Evolutionary conservation across 371 early-diverging fungal genomes (phyloP), one percentile per base, ranked within the genome.

Genomic region (Mortierella sp.): DNA sequence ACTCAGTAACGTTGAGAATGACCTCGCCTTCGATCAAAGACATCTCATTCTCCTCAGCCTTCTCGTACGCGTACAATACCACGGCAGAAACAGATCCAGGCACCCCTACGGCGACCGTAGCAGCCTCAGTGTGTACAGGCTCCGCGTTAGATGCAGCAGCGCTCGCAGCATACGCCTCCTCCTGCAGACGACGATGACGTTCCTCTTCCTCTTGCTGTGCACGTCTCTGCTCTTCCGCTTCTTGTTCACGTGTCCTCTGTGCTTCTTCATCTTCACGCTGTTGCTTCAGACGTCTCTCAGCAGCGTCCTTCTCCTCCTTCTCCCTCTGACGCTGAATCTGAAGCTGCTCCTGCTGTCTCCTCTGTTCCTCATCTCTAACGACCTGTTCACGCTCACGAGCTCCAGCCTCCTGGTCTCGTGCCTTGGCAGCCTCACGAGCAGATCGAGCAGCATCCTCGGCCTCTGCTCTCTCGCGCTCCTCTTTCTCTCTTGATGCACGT

Each of bases 11-110:
- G 51, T 87, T 81, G 6, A 71, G 79, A 48, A 94, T 81, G 19
- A 87, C 58, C 57, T 96, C 96, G 39, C 93, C 95, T 65, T 97
- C 97, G 8, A 70, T 67, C 60, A 97, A 81, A 4, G 86, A 69
- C 80, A 97, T 92, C 82, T 97, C 97, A 65, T 95, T 94, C 9
- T 85, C 84, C 47, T 92, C 94, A 42, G 86, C 91, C 76, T 92
- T 87, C 27, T 88, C 87, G 61, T 95, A 94, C 44, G 82, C 82
- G 72, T 91, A 93, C 24, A 93, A 54, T 8, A 89, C 94, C 17
- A 86, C 82, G 9, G 94, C 94, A 4, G 79, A 72, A 54, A 73
- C 72, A 7, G 81, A 80, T 15, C 30, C 65, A 19, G 73, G 80
- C 41, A 14, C 37, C 11, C 37, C 37, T 11, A 69, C n/a, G n/a